Base-by-base conservation (phyloP, 192 early-diverging fungal genomes). In the Gamsiella multidivaricata region DNA sequence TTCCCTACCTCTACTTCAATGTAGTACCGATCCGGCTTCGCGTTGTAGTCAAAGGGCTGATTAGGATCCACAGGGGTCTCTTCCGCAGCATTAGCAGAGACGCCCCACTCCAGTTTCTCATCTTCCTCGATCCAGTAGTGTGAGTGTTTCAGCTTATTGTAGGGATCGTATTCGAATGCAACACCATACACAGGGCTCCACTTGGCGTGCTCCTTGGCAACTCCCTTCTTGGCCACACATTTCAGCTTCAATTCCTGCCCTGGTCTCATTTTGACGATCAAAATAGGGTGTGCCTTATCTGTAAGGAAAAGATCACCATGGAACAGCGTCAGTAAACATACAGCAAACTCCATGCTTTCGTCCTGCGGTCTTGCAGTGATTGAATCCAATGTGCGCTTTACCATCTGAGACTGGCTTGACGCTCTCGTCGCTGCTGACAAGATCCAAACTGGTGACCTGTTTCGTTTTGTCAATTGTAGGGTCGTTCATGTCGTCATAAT, bases 181-280 rank as follows among this genome's bases (percentile, higher is more conserved):
- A 97, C 88, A 9, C 92, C 96, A 59, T 90, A 85, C 53, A 92
- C 91, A 36, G 97, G 96, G 51, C 90, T 91, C 97, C 97, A 99
- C 69, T 99, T 99, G 26, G 97, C 95, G 73, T 98, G 96, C 66
- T 98, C 96, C 80, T 99, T 99, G 29, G 93, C 95, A 25, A 94
- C 96, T 14, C 97, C 97, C 86, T 98, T 99, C 67, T 96, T 97
- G 11, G 96, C 97, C 39, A 97, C 90, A 61, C 95, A 96, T 53
- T 92, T 89, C 34, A 99, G 70, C 39, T 92, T 92, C 46, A 99
- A 60, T 73, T 97, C 94, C 82, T 98, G 95, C 45, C 97, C 97
- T 74, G 93, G 92, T 39, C 94, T 86, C 82, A 99, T 85, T 79
- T 96, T 95, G 17, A 90, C 86, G 71, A 99, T 88, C 36, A 96